phyloP scores from a whole-genome alignment of 441 rosid species.

The Gossypium davidsonii region DNA sequence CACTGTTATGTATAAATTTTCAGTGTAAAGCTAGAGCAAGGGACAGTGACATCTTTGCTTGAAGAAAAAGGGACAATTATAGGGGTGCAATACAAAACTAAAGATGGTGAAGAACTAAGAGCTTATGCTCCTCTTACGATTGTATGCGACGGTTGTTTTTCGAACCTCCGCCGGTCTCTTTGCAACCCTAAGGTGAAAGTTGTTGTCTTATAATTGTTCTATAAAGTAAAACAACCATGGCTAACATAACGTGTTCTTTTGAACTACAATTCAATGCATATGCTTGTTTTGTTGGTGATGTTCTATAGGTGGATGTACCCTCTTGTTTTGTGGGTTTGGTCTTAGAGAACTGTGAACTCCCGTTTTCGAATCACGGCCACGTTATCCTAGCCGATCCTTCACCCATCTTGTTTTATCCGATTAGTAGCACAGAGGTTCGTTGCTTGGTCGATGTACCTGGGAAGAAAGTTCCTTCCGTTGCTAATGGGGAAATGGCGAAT shows the following conservation, averaged over 20 bases:
- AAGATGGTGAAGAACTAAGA: constrained; percentile 42
- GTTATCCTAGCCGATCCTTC: constrained; percentile 69
- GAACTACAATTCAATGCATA: no score
- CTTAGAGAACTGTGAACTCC: constrained; percentile 64
- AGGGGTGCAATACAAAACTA: constrained; percentile 73
- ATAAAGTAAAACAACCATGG: neutral
- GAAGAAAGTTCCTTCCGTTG: constrained; percentile 54
- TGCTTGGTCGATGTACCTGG: constrained; percentile 77
- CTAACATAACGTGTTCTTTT: no score
- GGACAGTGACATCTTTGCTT: constrained; percentile 40
- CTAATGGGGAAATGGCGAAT: constrained; percentile 75
- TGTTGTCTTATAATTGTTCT: neutral
- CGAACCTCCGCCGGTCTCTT: no score
- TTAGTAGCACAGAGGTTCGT: constrained; percentile 68
- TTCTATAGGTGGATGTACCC: constrained; percentile 59
- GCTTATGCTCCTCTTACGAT: constrained; percentile 30
- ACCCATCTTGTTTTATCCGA: constrained; percentile 60
- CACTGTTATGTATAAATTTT: neutral
- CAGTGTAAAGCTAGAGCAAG: constrained; percentile 67
- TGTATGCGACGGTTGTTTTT: no score
- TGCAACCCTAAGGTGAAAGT: neutral
- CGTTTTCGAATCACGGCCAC: constrained; percentile 58
- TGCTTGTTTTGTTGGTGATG: neutral
- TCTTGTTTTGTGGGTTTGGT: constrained; percentile 67
- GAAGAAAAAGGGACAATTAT: constrained; percentile 43